Percentiles rank a stretch among this genome's conserved stretches.
phyloP scores from a whole-genome alignment of 2,329 filamentous ascomycete species.

The Pseudocercospora eumusae region DNA sequence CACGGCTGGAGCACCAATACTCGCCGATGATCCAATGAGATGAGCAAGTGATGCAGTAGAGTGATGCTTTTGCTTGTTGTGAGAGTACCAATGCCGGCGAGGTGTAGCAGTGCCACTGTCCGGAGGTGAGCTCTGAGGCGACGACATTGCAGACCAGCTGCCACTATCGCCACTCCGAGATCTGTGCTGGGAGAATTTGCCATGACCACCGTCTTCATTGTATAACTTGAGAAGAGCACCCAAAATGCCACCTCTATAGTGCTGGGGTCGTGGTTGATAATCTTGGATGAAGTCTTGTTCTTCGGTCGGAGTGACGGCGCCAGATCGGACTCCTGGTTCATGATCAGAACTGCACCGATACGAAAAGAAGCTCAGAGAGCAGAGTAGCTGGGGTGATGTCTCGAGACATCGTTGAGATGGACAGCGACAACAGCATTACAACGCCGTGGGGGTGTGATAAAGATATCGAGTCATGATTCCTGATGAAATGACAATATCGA shows the following conservation, averaged over 20 bases:
- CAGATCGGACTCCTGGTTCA: conserved; percentile 43
- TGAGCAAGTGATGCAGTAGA: conserved; percentile 48
- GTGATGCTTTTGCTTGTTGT: conserved; percentile 38
- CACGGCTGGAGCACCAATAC: conserved; percentile 46
- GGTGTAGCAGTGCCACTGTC: conserved; percentile 48
- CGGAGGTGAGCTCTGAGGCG: conserved; percentile 45
- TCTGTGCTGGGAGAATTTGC: conserved; percentile 29
- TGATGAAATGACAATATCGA: background rate
- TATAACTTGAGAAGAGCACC: conserved; percentile 72
- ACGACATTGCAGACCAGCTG: conserved; percentile 30
- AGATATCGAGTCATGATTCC: background rate
- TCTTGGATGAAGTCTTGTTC: conserved; percentile 55
- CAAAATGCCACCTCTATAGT: conserved; percentile 73
- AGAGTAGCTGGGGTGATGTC: background rate
- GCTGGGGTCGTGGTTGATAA: conserved; percentile 66
- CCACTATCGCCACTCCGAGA: conserved; percentile 34
- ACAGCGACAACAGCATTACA: conserved; percentile 19
- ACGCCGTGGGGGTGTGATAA: conserved; percentile 22
- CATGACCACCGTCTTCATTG: conserved; percentile 43
- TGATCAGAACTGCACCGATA: background rate
- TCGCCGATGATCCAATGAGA: conserved; percentile 48
- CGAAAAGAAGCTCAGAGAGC: background rate
- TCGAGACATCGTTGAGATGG: background rate
- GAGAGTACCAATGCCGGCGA: conserved; percentile 42
- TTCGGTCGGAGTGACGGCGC: conserved; percentile 51